These are phyloP conservation scores for Trypanosoma vivax DNA, from an alignment of 208 protist genomes.

Conservation along the genomic window DNA sequence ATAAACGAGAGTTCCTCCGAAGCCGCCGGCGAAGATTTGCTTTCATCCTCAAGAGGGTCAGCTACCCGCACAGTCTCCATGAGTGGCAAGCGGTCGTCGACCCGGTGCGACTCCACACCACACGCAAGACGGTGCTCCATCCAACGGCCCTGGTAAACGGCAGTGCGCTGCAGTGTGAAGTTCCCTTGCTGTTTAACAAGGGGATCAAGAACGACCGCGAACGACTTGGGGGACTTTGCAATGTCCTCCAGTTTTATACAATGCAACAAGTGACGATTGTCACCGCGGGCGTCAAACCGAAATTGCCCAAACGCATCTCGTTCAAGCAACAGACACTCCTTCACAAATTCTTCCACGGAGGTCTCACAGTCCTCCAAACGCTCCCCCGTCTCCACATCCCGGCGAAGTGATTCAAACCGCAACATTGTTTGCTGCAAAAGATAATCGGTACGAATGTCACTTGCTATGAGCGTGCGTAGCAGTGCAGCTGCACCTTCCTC, in stretches of 20 bases:
- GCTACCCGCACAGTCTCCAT: constrained; percentile 40
- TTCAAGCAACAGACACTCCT: constrained; percentile 73
- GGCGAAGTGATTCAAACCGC: constrained; percentile 35
- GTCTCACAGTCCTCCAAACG: constrained; percentile 10
- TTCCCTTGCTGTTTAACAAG: constrained; percentile 49
- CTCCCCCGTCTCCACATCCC: constrained; percentile 42
- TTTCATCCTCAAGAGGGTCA: constrained; percentile 13
- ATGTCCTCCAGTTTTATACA: constrained; percentile 56
- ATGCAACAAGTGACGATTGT: constrained; percentile 68
- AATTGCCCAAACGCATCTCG: constrained; percentile 71
- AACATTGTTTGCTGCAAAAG: constrained; percentile 41
- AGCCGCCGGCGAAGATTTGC: background rate
- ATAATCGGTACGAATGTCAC: constrained; percentile 61
- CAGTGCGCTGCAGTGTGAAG: constrained; percentile 33
- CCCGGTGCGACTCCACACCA: constrained; percentile 54
- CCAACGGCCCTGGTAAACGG: constrained; percentile 61
- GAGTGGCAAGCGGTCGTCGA: constrained; percentile 37
- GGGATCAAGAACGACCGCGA: constrained; percentile 40
- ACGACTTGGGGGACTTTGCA: constrained; percentile 46
- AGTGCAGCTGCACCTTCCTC: constrained; percentile 34
- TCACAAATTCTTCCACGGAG: constrained; percentile 47
- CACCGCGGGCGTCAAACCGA: constrained; percentile 72
- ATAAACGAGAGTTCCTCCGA: constrained; percentile 15
- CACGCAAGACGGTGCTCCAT: constrained; percentile 51
- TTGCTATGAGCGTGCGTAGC: constrained; percentile 59